Conservation (phyloP, 805 yeast species). For the Tetrapisispora phaffii region DNA sequence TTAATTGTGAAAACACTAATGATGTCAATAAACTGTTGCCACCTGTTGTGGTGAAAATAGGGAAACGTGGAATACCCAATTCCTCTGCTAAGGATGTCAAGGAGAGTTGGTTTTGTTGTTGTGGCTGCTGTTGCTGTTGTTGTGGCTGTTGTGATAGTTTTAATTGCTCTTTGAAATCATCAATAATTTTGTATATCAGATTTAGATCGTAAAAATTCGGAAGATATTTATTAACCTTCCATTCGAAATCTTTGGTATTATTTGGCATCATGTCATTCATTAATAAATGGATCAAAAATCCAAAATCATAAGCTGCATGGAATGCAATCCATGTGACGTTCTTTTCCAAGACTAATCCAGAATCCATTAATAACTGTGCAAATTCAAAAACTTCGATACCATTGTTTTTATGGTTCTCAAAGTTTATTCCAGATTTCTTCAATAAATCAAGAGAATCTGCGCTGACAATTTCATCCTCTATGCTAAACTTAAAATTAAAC, state of each 20-base stretch:
- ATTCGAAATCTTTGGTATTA: constrained; percentile 65
- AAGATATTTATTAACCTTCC: constrained; percentile 62
- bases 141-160: constrained; percentile 12
- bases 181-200: constrained; percentile 32
- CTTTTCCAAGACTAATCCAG: constrained; percentile 68
- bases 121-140: constrained; percentile 4
- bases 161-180: constrained; percentile 20
- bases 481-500: constrained; percentile 79
- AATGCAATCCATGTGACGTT: constrained; percentile 78
- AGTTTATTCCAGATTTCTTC: constrained; percentile 73
- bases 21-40: constrained; percentile 55
- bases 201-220: constrained; percentile 82
- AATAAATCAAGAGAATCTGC: constrained; percentile 75
- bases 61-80: constrained; percentile 52
- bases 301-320: constrained; percentile 92
- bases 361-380: constrained; percentile 74
- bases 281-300: constrained; percentile 70
- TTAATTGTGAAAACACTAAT: constrained; percentile 54
- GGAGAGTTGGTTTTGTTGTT: constrained; percentile 14
- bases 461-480: constrained; percentile 72
- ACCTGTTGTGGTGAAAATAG: constrained; percentile 47
- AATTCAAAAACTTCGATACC: constrained; percentile 77
- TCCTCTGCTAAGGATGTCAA: constrained; percentile 62
- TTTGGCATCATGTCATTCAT: constrained; percentile 70
- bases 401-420: constrained; percentile 56